Evolutionary conservation across 805 yeast species (phyloP), one percentile per base, ranked within the genome.

Genomic region (Tetrapisispora taiwanensis): DNA sequence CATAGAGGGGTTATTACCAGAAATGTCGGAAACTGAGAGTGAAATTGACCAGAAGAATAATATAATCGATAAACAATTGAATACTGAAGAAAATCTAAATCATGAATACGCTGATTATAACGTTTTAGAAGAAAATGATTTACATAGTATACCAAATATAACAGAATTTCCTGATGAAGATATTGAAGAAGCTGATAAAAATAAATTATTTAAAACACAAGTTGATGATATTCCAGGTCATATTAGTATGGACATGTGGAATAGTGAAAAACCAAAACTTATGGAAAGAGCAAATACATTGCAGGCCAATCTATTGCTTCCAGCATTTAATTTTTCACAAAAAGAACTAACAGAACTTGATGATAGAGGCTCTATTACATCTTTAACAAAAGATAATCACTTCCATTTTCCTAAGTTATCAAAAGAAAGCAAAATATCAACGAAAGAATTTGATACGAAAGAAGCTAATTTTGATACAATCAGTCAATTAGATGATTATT

Each of bases 401-500:
- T 33, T 38, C 7, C 42, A 45, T 26, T 58, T 55, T 43, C 52
- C 54, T 38, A 56, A 55, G 32, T 58, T 61, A 14, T 20, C 42
- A 15, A 46, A 52, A 36, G 39, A 37, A 19, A 15, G n/a, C 13
- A 15, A 15, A 10, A 4, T 13, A 9, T 6, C 6, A 17, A 12
- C 18, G 5, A 30, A 26, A n/a, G 24, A 15, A 15, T 3, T 30
- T 6, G n/a, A 18, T 7, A 3, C 19, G 18, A 17, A 19, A 14
- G 18, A 36, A 4, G 13, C 18, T 12, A 27, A 34, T 18, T 28
- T 18, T 15, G 64, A 57, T 41, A 49, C 59, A 5, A 58, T 62
- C 10, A 55, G 62, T 41, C 58, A 52, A 28, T 46, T 60, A 30
- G 63, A 60, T 33, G 51, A 52, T 30, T 55, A 56, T 39, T 48